phyloP scores from a whole-genome alignment of 2,329 filamentous ascomycete genomes.

The Daldinia eschscholtzii region DNA sequence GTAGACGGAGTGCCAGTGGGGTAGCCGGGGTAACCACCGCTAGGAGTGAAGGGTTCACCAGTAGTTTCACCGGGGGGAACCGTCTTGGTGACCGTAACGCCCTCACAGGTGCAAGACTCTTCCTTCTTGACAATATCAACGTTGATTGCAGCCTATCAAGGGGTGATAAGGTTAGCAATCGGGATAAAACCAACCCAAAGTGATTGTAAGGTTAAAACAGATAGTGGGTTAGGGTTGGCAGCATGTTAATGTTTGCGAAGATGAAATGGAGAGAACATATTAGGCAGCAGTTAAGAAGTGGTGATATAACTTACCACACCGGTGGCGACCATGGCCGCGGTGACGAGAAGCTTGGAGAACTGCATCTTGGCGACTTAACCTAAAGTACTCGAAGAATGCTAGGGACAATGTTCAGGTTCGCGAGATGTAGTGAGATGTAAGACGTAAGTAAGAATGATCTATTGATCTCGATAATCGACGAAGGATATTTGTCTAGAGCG shows the following conservation, averaged over 20 bases:
- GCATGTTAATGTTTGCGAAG: neutral
- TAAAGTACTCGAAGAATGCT: slow-evolving; percentile 29
- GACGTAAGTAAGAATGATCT: slow-evolving; percentile 35
- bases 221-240: neutral
- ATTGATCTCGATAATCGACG: slow-evolving; percentile 32
- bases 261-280: neutral
- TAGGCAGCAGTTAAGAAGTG: slow-evolving; percentile 2
- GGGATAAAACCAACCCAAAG: neutral
- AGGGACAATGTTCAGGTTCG: slow-evolving; percentile 19
- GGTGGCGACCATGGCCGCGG: slow-evolving; percentile 44
- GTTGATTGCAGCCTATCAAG: slow-evolving; percentile 40
- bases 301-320: slow-evolving; percentile 48
- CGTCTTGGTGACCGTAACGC: slow-evolving; percentile 37
- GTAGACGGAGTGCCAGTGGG: slow-evolving; percentile 18
- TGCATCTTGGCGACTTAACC: slow-evolving; percentile 47
- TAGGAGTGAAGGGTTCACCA: slow-evolving; percentile 32
- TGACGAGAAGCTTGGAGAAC: slow-evolving; percentile 46
- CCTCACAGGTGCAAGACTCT: slow-evolving; percentile 44
- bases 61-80: slow-evolving; percentile 32
- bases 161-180: slow-evolving; percentile 15
- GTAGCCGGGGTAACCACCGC: slow-evolving; percentile 11
- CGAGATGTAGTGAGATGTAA: slow-evolving; percentile 11
- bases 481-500: slow-evolving; percentile 34
- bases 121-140: slow-evolving; percentile 37
- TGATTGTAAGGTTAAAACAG: neutral